A percentile compares a stretch with the other conserved stretches of the same genome.
Conservation (phyloP, 495 filamentous ascomycete genomes). For the Neurospora sublineolata region DNA sequence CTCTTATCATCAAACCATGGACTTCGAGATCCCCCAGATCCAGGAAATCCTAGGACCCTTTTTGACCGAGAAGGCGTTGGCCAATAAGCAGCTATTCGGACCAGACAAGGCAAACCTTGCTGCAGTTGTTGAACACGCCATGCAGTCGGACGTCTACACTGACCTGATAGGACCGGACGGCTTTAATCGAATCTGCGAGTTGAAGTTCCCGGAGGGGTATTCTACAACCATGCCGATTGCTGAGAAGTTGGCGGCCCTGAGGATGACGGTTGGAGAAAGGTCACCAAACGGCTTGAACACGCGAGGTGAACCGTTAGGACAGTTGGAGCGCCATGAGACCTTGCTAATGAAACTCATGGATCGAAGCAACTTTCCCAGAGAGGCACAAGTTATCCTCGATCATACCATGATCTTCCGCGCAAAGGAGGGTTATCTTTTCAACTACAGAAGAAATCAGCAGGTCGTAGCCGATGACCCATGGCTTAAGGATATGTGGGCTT, state of each 20-base stretch:
- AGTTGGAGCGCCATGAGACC: constrained; percentile 32
- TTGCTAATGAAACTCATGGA: constrained; percentile 39
- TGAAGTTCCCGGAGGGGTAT: constrained; percentile 15
- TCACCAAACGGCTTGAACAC: background rate
- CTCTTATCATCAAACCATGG: constrained; percentile 34
- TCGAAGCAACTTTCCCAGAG: constrained; percentile 20
- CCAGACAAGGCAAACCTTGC: constrained; percentile 21
- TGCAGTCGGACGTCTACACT: constrained; percentile 7
- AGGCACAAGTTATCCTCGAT: constrained; percentile 29
- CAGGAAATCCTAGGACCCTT: constrained; percentile 32
- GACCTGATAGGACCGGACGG: background rate
- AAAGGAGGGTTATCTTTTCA: constrained; percentile 67
- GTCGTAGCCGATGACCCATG: constrained; percentile 63
- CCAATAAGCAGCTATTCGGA: constrained; percentile 35
- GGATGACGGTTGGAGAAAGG: constrained; percentile 17
- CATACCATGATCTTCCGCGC: constrained; percentile 40
- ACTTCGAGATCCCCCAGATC: constrained; percentile 33
- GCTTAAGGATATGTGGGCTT: constrained; percentile 67
- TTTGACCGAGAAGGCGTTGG: constrained; percentile 29
- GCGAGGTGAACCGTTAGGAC: constrained; percentile 20
- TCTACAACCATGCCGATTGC: constrained; percentile 15
- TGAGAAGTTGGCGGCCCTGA: constrained; percentile 27
- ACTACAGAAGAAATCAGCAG: constrained; percentile 53
- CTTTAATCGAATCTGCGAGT: background rate
- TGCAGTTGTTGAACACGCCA: constrained; percentile 22